phyloP scores from a whole-genome alignment of 495 filamentous ascomycete species.

The Pyrenula massariospora region DNA sequence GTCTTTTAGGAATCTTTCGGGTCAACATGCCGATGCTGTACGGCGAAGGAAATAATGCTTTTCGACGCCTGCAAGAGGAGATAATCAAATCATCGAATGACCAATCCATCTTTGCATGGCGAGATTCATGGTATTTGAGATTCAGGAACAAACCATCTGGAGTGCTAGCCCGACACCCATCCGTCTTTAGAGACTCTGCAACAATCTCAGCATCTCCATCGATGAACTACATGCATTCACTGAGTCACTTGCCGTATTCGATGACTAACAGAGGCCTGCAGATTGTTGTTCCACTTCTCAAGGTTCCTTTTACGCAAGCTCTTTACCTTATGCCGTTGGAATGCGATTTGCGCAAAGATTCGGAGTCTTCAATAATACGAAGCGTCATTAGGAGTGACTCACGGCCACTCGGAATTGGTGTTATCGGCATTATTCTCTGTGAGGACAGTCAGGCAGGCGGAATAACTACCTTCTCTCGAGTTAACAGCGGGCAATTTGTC shows the following conservation, averaged over 20 bases:
- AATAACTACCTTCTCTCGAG: not conserved
- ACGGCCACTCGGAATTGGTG: too few relatives aligned
- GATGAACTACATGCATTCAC: not conserved
- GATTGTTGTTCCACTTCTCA: not conserved
- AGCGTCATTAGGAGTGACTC: too few relatives aligned
- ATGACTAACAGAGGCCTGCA: not conserved
- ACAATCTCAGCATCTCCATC: not conserved
- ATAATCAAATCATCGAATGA: constrained; percentile 7
- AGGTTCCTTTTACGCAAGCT: not conserved
- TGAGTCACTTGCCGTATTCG: not conserved
- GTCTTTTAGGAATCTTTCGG: constrained; percentile 9
- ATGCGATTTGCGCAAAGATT: not conserved
- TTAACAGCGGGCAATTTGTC: not conserved
- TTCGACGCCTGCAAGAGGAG: constrained; percentile 7
- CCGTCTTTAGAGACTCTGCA: not conserved
- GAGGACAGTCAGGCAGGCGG: not conserved
- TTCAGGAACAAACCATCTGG: constrained; percentile 17
- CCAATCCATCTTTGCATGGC: constrained; percentile 8
- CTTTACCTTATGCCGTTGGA: not conserved
- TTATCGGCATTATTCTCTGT: not conserved
- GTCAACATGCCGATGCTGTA: constrained; percentile 11
- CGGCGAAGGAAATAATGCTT: constrained; percentile 6
- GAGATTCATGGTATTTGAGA: constrained; percentile 26
- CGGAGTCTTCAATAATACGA: not conserved
- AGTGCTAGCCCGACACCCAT: not conserved